Evolutionary conservation across 129 eudicot species (phyloP).

Genomic region (Artemisia annua): DNA sequence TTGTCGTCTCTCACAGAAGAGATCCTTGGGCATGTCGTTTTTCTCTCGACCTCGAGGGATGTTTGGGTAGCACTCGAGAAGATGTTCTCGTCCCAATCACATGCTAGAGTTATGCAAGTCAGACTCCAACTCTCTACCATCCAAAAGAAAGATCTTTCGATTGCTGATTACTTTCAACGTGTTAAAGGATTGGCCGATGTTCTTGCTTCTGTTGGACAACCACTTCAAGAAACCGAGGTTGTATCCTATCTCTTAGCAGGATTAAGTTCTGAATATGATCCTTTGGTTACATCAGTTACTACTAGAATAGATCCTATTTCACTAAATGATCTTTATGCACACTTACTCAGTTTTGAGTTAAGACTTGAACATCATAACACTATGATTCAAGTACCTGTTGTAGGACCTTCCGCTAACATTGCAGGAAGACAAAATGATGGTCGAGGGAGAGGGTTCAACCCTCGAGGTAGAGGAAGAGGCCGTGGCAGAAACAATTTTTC

Average conservation of each 20-base stretch:
- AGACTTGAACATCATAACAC: slow-evolving; percentile 1
- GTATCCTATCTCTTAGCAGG: background rate
- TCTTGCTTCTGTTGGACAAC: background rate
- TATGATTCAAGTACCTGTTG: background rate
- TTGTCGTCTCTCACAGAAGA: background rate
- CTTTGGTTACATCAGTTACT: background rate
- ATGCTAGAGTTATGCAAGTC: background rate
- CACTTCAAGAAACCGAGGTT: background rate
- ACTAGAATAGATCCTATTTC: background rate
- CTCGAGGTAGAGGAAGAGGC: too few relatives aligned
- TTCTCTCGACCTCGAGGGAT: background rate
- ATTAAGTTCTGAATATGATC: background rate
- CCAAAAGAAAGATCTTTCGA: background rate
- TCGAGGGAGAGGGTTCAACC: too few relatives aligned
- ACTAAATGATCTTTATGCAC: background rate
- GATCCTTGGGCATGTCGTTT: background rate
- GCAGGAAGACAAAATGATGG: background rate
- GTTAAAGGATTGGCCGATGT: background rate
- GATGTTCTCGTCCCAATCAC: background rate
- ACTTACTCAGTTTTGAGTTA: background rate
- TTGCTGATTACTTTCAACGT: background rate
- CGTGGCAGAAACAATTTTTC: too few relatives aligned
- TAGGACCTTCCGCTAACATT: background rate
- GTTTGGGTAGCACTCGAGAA: background rate
- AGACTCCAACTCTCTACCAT: background rate